Evolutionary conservation across 257 asterid species (phyloP), one percentile per base, ranked within the genome.

Genomic region (Solanum sejunctum): DNA sequence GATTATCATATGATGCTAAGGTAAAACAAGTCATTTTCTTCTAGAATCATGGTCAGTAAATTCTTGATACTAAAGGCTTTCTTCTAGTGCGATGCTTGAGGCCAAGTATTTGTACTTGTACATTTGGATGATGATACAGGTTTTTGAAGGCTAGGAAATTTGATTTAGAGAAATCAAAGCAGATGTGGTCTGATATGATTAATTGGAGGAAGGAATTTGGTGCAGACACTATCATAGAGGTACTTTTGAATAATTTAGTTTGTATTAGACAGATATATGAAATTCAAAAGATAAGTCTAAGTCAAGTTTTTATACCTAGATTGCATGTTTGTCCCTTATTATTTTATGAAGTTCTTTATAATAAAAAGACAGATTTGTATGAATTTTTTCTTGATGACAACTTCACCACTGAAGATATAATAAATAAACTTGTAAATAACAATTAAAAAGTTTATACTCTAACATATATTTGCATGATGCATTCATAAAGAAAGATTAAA

Each of bases 121-220:
- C 4, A 63, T 63, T 28, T 32, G 52, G 45, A 70, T 80, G 83
- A 71, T 84, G 84, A 51, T 73, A 36, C 91, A 94, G 99, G 92
- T 97, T 97, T 88, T 82, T 97, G 91, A 94, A 84, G 93, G 99
- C 98, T 82, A 92, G 99, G 88, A 95, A 92, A 81, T 92, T 97
- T 61, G 99, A 95, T 84, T 77, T 95, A 21, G 98, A 95, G 89
- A 97, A 97, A 86, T 72, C 99, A 72, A 95, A 95, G 90, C 97
- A 92, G 89, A 97, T 97, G 99, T 97, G 99, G 99, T 85, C 90
- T 71, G 99, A 97, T 89, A 95, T 95, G 99, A 87, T 97, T 78
- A 92, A 89, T 17, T 97, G 99, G 99, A 95, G 99, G 93, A 97
- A 97, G 90, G 99, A 95, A 45, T 97, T 95, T 64, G 93, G 92